Evolutionary conservation across 176 grass and related monocot species (phyloP), one percentile per base, ranked within the genome.

Genomic region (Eremochloa ophiuroides): DNA sequence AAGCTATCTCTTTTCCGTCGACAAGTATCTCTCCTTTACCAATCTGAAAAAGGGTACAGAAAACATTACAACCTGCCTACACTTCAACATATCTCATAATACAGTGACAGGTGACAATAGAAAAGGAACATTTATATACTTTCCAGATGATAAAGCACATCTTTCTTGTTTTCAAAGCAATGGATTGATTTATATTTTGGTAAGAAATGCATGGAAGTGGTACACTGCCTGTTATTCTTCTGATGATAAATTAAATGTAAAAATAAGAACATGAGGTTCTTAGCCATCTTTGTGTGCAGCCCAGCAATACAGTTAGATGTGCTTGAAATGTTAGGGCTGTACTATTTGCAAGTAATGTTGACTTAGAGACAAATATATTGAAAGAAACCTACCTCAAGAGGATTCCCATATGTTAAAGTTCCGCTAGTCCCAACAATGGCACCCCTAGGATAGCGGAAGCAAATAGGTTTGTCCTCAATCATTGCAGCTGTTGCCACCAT

Each of bases 11-110:
- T 84, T 86, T 87, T 56, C 92, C 89, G 61, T 87, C 84, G 1
- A 83, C 80, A 31, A 91, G 75, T 73, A 94, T 78, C 71, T 94
- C 92, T 76, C 92, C 92, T 78, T 91, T 89, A 68, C 92, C 92
- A 75, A 94, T 94, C 92, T 94, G 82, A 79, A 85, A 90, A 29
- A 70, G 42, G 35, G 27, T 25, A 64, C 4, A 26, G 16, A 61
- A 26, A 65, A 71, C 15, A 70, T 77, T 50, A 64, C 2, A 72
- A 74, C 6, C 40, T 62, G 14, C 27, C 18, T 22, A 34, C 8
- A 33, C 8, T 37, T 35, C 16, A 66, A 50, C 25, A 79, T 10
- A 33, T 8, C n/a, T 40, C 16, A 34, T 34, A 26, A 11, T 9
- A 25, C 12, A 12, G 55, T 59, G 55, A 59, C 55, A 25, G 22